These are phyloP conservation scores for Candida fluviatilis DNA, from an alignment of 805 yeast genomes.

Conservation along the genomic window DNA sequence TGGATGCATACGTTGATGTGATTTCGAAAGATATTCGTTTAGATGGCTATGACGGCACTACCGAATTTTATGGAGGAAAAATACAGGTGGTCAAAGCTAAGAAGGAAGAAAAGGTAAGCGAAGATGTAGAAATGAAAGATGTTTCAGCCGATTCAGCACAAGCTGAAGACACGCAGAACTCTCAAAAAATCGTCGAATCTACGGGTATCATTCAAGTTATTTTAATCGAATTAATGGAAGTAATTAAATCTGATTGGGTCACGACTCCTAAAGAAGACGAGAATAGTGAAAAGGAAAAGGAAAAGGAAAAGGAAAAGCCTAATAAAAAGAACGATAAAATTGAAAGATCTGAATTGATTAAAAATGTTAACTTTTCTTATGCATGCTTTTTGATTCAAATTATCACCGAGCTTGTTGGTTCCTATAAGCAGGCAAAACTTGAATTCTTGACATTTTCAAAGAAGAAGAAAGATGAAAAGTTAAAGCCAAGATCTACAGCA, in stretches of 20 bases:
- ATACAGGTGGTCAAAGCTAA: conserved; percentile 15
- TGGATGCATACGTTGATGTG: conserved; percentile 44
- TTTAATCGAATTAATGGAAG: conserved; percentile 59
- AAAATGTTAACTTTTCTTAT: conserved; percentile 58
- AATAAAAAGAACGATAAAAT: conserved; percentile 9
- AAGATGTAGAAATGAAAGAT: conserved; percentile 28
- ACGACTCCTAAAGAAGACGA: conserved; percentile 22
- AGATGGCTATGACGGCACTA: conserved; percentile 37
- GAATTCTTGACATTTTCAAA: conserved; percentile 79
- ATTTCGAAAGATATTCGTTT: conserved; percentile 40
- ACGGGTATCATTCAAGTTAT: conserved; percentile 64
- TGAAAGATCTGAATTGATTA: conserved; percentile 27
- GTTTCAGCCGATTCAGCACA: conserved; percentile 8
- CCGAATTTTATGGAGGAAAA: conserved; percentile 16
- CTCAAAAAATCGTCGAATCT: conserved; percentile 10
- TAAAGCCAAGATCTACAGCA: conserved; percentile 73
- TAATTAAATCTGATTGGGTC: conserved; percentile 35
- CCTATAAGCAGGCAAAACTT: conserved; percentile 76
- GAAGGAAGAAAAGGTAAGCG: conserved; percentile 10
- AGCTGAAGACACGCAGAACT: conserved; percentile 4
- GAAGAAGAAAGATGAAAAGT: conserved; percentile 36
- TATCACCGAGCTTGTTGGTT: conserved; percentile 65
- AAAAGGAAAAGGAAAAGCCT: conserved; percentile 19
- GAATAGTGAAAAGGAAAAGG: conserved; percentile 9
- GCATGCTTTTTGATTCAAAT: conserved; percentile 65